Evolutionary conservation across 495 filamentous ascomycete genomes (phyloP), one percentile per base, ranked within the genome.

Genomic region (Penicillium longicatenatum): DNA sequence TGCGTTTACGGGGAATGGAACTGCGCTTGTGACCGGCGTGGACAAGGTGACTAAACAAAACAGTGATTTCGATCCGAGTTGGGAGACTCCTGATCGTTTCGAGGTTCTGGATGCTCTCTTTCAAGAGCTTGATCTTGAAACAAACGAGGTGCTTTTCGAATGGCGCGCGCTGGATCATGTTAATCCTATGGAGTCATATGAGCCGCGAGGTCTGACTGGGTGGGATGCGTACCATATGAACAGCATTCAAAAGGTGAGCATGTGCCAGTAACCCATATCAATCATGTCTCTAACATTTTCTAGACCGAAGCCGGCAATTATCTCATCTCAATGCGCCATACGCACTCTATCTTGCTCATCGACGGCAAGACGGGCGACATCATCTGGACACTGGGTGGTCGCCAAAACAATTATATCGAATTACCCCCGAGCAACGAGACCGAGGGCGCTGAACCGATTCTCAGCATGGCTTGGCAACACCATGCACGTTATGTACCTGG

Each of bases 321-420:
- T 57, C 64, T 84, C 14, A 74, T 84, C 42, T 83, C 79, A 0
- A 74, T 74, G n/a, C 78, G 81, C 14, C 74, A 81, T 55, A 71
- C 71, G 14, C 72, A 72, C 59, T 68, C 76, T 35, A 70, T 84
- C 33, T 73, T 73, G 60, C 77, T 78, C 39, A 75, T 84, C 54
- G 75, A 78, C 45, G 80, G 78, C 14, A 73, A 68, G n/a, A 71
- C 74, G 24, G 80, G 82, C 35, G 65, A 62, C 12, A 74, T 82
- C 47, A 74, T 82, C 54, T 84, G 80, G 82, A 74, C 70, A 8
- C 63, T 84, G 30, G 66, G 76, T 39, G 82, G 80, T 16, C 50
- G 30, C 16, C 48, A 20, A 19, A 67, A 62, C 42, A 30, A 59
- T 41, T 64, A 64, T 33, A 41, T 51, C 46, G 64, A 67, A 24